Base-by-base conservation (phyloP, 106 monocot genomes). In the Iris macrosiphon region DNA sequence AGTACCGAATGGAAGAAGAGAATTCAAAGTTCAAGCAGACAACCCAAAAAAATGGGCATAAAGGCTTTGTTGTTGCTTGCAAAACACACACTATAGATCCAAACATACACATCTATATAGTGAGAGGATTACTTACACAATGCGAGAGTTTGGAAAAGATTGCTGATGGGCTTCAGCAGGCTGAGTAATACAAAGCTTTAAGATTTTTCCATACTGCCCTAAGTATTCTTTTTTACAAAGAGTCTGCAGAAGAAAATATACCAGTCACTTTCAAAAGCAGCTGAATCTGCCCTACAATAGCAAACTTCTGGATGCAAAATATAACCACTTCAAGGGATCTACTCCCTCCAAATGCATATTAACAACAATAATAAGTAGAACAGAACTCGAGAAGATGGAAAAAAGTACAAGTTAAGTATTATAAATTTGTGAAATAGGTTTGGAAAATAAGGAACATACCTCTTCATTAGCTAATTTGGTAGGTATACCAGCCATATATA, bases 201-300 rank as follows among this genome's bases (percentile, higher is more conserved):
- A 11, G 26, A 81, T 57, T 28, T 68, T 67, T 3, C 81, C 81
- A 68, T 81, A 81, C 27, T 81, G 75, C 54, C 81, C 81, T 29
- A 81, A 54, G 40, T 58, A 81, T 52, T 72, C 66, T 54, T 63
- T 75, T 67, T 68, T 61, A 25, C 49, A 29, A 22, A 80, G 61
- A 18, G 23, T 63, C 81, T 81, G 71, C 56, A 66, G 12, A 63
- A 60, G 0, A 56, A 47, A 5, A 61, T 48, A 24, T n/a, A 58
- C 0, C 2, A 13, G 38, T 46, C 17, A 57, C 40, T 56, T 37
- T 32, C 30, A 63, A 47, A 55, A 29, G 18, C 0, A 18, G 12
- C 7, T 23, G 34, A 67, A 10, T 60, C 16, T 50, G 19, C 45
- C 45, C 20, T 42, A 4, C 2, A 4, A 14, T 10, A 44, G 25